Evolutionary conservation across 306 rosid species (phyloP).

Genomic region (Sphenostylis stenocarpa): DNA sequence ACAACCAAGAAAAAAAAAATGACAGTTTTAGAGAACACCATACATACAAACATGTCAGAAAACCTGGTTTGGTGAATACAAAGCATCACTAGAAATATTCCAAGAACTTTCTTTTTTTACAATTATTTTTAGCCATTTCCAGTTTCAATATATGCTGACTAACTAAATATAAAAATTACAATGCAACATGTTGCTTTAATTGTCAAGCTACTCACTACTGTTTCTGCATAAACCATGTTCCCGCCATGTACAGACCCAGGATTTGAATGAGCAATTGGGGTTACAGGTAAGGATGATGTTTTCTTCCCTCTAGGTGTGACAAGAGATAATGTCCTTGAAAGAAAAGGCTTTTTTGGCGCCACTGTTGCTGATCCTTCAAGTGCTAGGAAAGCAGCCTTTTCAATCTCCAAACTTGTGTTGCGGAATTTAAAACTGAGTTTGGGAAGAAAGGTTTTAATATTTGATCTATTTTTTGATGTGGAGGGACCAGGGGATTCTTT

Average conservation of each 20-base stretch:
- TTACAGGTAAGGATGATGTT: constrained; percentile 60
- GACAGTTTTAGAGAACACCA: not conserved
- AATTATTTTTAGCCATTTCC: not conserved
- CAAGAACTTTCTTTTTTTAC: not conserved
- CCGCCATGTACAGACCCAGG: constrained; percentile 64
- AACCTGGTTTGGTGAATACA: not conserved
- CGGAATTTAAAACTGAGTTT: constrained; percentile 56
- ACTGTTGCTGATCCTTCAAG: constrained; percentile 45
- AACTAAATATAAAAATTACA: not conserved
- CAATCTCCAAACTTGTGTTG: constrained; percentile 53
- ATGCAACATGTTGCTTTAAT: not conserved
- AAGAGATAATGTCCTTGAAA: constrained; percentile 65
- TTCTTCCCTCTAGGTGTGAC: constrained; percentile 45
- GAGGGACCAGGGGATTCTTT: constrained; percentile 55
- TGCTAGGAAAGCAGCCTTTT: constrained; percentile 56
- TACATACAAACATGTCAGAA: not conserved
- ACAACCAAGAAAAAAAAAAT: not conserved
- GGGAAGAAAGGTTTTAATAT: constrained; percentile 52
- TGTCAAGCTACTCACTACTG: constrained; percentile 46
- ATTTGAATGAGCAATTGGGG: constrained; percentile 60
- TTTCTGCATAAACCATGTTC: constrained; percentile 27
- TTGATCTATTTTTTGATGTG: constrained; percentile 45
- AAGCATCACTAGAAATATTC: constrained; percentile 16
- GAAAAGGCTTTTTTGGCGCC: constrained; percentile 46
- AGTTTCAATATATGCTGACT: not conserved